These are phyloP conservation scores for Penicillium sp. DNA, from an alignment of 2,329 filamentous ascomycete species.

Conservation along the genomic window DNA sequence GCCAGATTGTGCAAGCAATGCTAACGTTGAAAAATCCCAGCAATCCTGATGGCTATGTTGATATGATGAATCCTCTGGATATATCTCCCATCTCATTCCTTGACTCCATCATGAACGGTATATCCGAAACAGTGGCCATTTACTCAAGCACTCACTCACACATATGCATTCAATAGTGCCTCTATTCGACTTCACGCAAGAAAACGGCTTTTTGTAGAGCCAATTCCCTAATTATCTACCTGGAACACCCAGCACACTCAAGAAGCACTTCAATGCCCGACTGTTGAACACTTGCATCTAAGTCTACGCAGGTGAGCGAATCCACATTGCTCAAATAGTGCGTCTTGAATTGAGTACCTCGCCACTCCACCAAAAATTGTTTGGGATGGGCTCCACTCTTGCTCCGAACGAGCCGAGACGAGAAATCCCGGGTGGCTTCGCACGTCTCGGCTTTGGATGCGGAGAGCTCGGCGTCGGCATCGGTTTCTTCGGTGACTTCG, in stretches of 20 bases:
- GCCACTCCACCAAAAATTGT: no score
- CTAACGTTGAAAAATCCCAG: not conserved
- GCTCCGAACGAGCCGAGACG: no score
- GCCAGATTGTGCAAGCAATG: not conserved
- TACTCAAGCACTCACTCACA: not conserved
- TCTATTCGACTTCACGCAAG: constrained; percentile 24
- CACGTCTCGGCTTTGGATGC: no score
- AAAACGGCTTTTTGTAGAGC: constrained; percentile 9
- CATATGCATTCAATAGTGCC: constrained; percentile 16
- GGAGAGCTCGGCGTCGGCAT: no score
- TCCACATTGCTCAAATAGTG: no score
- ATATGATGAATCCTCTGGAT: constrained; percentile 17
- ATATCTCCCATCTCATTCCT: constrained; percentile 28
- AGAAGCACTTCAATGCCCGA: no score
- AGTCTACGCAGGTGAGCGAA: no score
- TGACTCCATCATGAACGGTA: constrained; percentile 33
- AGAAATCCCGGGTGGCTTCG: no score
- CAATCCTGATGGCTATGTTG: constrained; percentile 12
- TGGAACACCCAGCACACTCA: not conserved
- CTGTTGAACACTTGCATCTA: no score
- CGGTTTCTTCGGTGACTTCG: no score
- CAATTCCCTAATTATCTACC: not conserved
- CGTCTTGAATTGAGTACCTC: no score
- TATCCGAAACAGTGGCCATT: not conserved
- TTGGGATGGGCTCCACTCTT: no score